Evolutionary conservation across 805 yeast species (phyloP), one percentile per base, ranked within the genome.

Genomic region (Candida berthetii): DNA sequence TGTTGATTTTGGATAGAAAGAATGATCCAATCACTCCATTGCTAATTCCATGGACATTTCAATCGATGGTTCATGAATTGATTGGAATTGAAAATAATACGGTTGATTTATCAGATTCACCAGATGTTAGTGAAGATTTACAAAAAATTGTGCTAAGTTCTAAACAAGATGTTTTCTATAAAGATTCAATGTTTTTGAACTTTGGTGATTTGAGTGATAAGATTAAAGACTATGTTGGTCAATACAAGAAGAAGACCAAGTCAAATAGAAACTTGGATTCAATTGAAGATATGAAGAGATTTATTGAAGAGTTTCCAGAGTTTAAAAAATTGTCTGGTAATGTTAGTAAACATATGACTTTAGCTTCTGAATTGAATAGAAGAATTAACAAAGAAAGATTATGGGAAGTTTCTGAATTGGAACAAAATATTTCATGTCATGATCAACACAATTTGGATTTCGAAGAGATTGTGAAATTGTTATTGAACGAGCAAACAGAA

Each of bases 21-120:
- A 84, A 78, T 54, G 99, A 93, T 62, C 97, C 99, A 2, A 69
- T 91, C 13, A 91, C 99, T 1, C 97, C 99, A 1, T 70, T 93
- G 25, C 65, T 93, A 38, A 78, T 83, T 32, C 99, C 98, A 2
- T 93, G 99, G 99, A 90, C 99, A 1, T 93, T 88, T 62, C 98
- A 91, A 58, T 85, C 96, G 2, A 91, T 93, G 98, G 87, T 93
- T 15, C 96, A 91, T 59, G 98, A 95, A 58, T 72, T 89, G 18
- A 67, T 93, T 25, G 96, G 91, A 2, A 85, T 93, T 44, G 66
- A 71, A 28, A 83, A 88, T 55, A 91, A 93, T 52, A 75, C 90
- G 2, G 95, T 88, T 4, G 83, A 79, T 50, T 60, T 90, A 29
- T 67, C 81, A 0, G 53, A 61, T 1, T 71, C 77, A 1, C 75